Conservation (phyloP, 176 grass and related monocot genomes). For the Olyra latifolia region DNA sequence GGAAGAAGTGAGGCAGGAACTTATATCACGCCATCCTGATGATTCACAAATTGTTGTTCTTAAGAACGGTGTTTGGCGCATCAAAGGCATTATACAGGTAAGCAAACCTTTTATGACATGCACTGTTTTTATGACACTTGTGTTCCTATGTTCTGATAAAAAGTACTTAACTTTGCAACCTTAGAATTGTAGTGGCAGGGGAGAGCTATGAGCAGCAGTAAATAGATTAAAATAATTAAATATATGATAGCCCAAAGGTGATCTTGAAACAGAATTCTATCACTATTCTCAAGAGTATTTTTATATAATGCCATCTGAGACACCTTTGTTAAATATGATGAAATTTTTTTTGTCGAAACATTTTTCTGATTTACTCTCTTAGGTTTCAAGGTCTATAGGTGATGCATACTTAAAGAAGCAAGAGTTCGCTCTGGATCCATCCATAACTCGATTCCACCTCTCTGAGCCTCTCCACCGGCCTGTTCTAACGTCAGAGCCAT, state of each 20-base stretch:
- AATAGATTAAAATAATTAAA: neutral
- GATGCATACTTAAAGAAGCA: slow-evolving; percentile 90
- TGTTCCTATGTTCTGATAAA: neutral
- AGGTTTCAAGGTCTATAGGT: slow-evolving; percentile 98
- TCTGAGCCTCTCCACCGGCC: slow-evolving; percentile 71
- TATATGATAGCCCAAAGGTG: neutral
- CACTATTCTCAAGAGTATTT: neutral
- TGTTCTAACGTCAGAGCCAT: slow-evolving; percentile 82
- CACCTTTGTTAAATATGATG: slow-evolving; percentile 4
- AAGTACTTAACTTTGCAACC: neutral
- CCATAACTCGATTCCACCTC: slow-evolving; percentile 78
- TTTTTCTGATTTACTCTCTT: slow-evolving; percentile 37
- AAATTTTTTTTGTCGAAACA: slow-evolving; percentile 23
- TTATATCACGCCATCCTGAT: slow-evolving; percentile 85
- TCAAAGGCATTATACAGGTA: slow-evolving; percentile 99
- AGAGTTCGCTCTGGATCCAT: slow-evolving; percentile 77
- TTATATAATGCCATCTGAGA: neutral
- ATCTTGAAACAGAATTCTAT: neutral
- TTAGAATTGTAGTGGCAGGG: neutral
- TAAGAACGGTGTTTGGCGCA: slow-evolving; percentile 96
- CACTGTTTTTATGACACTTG: neutral
- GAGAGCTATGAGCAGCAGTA: neutral
- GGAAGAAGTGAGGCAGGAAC: slow-evolving; percentile 89
- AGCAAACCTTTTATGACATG: neutral
- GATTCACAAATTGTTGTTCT: slow-evolving; percentile 94